phyloP scores from a whole-genome alignment of 192 early-diverging fungal genomes.

The Coemansia sp. region DNA sequence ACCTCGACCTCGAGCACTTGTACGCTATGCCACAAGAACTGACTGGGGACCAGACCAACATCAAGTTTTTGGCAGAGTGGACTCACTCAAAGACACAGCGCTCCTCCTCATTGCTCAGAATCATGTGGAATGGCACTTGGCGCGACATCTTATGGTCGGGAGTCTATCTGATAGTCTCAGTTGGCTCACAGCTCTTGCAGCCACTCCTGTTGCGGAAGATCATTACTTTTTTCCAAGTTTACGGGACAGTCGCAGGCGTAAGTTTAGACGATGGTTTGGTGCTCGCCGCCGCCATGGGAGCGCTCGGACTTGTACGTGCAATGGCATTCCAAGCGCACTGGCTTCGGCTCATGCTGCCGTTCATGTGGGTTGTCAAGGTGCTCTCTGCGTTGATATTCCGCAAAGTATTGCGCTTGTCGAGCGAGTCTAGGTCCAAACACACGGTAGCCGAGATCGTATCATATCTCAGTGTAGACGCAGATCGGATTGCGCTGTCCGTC shows the following conservation, averaged over 20 bases:
- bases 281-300: constrained; percentile 29
- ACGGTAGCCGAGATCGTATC: constrained; percentile 77
- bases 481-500: constrained; percentile 12
- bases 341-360: constrained; percentile 75
- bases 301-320: not conserved
- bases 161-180: constrained; percentile 12
- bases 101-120: not conserved
- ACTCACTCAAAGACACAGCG: constrained; percentile 19
- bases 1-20: constrained; percentile 29
- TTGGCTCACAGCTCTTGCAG: constrained; percentile 26
- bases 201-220: constrained; percentile 20
- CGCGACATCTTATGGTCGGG: constrained; percentile 17
- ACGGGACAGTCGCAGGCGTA: constrained; percentile 2
- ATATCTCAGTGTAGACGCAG: constrained; percentile 65
- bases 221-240: constrained; percentile 26
- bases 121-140: constrained; percentile 7
- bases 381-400: constrained; percentile 21
- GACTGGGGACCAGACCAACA: constrained; percentile 8
- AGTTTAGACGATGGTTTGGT: constrained; percentile 24
- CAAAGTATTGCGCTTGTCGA: constrained; percentile 25
- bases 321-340: constrained; percentile 52
- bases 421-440: constrained; percentile 63
- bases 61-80: constrained; percentile 26
- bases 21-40: constrained; percentile 11
- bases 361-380: constrained; percentile 66